phyloP scores from a whole-genome alignment of 495 filamentous ascomycete genomes.

The Cladorrhinum samala region DNA sequence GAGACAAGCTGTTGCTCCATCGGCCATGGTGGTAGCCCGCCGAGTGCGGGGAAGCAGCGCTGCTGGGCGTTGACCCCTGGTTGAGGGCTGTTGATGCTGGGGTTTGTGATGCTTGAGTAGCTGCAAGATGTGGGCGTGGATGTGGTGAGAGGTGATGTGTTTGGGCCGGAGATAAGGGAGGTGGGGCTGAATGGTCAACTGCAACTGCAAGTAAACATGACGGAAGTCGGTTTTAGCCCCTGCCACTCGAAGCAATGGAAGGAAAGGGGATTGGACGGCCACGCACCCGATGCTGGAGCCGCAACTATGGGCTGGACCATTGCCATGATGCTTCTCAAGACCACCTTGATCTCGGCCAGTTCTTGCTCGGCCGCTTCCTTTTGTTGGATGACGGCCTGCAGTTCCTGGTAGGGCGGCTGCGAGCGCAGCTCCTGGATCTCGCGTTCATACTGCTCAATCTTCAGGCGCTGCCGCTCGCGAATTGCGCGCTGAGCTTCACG shows the following conservation, averaged over 20 bases:
- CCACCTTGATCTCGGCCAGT: conserved; percentile 60
- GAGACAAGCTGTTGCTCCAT: conserved; percentile 24
- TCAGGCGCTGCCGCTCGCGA: conserved; percentile 65
- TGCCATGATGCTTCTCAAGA: conserved; percentile 53
- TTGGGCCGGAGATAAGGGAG: conserved; percentile 11
- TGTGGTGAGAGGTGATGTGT: neutral
- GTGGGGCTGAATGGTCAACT: neutral
- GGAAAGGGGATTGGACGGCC: neutral
- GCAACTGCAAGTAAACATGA: neutral
- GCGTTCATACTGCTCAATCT: conserved; percentile 58
- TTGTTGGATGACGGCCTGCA: conserved; percentile 61
- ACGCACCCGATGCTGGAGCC: conserved; percentile 12
- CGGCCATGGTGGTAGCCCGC: conserved; percentile 12
- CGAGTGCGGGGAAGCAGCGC: conserved; percentile 33
- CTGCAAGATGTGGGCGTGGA: conserved; percentile 3
- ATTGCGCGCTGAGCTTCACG: conserved; percentile 81
- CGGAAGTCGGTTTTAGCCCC: conserved; percentile 1
- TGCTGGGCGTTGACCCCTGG: conserved; percentile 30
- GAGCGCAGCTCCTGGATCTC: conserved; percentile 44
- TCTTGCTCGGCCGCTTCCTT: conserved; percentile 66
- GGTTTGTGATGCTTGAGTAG: conserved; percentile 13
- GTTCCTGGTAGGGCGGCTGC: conserved; percentile 73
- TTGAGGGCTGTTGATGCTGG: conserved; percentile 19
- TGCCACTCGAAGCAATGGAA: neutral
- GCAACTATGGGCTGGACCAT: conserved; percentile 57